Evolutionary conservation across 2,329 filamentous ascomycete genomes (phyloP).

Genomic region (Cladosporium phlei): DNA sequence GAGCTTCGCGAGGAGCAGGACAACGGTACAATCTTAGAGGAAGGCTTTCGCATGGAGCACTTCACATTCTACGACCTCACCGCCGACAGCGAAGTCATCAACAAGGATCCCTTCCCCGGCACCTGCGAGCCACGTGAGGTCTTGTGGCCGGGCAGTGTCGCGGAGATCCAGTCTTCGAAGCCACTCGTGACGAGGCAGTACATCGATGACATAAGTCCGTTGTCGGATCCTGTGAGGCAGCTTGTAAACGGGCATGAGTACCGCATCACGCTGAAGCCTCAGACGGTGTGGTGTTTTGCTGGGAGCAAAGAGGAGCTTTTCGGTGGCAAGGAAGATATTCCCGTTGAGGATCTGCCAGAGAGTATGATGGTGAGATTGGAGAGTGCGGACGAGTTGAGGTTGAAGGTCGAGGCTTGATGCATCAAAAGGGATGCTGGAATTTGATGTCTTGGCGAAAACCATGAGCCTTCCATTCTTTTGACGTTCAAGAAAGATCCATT

Average conservation of each 20-base stretch:
- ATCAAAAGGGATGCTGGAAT: too few species aligned
- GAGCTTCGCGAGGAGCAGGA: conserved; percentile 3
- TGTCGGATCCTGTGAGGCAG: conserved; percentile 1
- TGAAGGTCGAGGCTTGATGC: conserved; percentile 12
- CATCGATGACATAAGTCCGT: neutral
- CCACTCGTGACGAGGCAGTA: neutral
- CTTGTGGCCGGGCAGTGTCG: neutral
- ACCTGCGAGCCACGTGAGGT: conserved; percentile 6
- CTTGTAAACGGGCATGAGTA: conserved; percentile 9
- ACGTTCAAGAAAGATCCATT: too few species aligned
- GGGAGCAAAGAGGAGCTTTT: neutral
- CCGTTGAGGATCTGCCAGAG: neutral
- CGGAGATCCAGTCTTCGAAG: neutral
- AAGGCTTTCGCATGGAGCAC: conserved; percentile 3
- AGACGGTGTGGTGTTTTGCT: neutral
- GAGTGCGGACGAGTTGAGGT: neutral
- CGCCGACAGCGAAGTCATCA: neutral
- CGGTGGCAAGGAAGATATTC: neutral
- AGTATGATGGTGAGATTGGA: neutral
- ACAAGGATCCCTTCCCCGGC: conserved; percentile 5
- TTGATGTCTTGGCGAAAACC: too few species aligned
- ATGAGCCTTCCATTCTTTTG: too few species aligned
- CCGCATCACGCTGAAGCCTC: conserved; percentile 2
- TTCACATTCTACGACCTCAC: conserved; percentile 10
- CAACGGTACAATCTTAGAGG: neutral